Evolutionary conservation across 306 rosid genomes (phyloP).

Genomic region (Trifolium fragiferum): DNA sequence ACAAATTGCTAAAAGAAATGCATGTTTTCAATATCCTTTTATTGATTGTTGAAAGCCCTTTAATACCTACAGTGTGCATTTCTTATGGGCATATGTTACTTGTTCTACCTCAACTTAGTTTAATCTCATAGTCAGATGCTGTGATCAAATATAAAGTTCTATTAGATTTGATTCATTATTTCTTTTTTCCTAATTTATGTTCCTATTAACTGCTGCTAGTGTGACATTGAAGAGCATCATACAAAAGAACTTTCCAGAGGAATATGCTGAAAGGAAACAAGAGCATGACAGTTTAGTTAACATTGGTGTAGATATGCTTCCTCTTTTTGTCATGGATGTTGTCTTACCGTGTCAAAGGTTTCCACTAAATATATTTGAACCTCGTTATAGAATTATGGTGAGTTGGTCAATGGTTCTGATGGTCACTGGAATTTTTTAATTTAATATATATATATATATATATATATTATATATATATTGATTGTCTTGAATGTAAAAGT

Average conservation of each 20-base stretch:
- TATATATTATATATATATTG: slow-evolving; percentile 10
- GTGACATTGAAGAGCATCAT: slow-evolving; percentile 92
- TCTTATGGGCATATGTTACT: slow-evolving; percentile 1
- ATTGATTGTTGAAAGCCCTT: slow-evolving; percentile 15
- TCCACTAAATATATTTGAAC: slow-evolving; percentile 93
- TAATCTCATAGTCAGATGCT: slow-evolving; percentile 22
- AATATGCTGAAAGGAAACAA: slow-evolving; percentile 88
- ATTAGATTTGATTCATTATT: slow-evolving; percentile 16
- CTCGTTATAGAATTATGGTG: slow-evolving; percentile 99
- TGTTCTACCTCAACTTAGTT: slow-evolving; percentile 33
- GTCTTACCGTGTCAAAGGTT: slow-evolving; percentile 93
- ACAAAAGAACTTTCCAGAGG: slow-evolving; percentile 90
- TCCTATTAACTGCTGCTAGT: slow-evolving; percentile 58
- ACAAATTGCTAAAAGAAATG: slow-evolving; percentile 32
- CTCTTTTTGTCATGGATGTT: slow-evolving; percentile 99
- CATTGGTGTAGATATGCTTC: slow-evolving; percentile 79
- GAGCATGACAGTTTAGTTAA: slow-evolving; percentile 74
- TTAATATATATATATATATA: slow-evolving; percentile 12
- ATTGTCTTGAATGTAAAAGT: slow-evolving; percentile 23
- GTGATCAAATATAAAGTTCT: slow-evolving; percentile 21
- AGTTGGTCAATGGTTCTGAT: slow-evolving; percentile 45
- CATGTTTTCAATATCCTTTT: slow-evolving; percentile 11
- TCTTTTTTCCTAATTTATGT: not conserved
- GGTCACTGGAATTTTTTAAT: slow-evolving; percentile 3
- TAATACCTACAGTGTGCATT: slow-evolving; percentile 28